phyloP scores from a whole-genome alignment of 305 asterid genomes.

The Fraxinus velutina region DNA sequence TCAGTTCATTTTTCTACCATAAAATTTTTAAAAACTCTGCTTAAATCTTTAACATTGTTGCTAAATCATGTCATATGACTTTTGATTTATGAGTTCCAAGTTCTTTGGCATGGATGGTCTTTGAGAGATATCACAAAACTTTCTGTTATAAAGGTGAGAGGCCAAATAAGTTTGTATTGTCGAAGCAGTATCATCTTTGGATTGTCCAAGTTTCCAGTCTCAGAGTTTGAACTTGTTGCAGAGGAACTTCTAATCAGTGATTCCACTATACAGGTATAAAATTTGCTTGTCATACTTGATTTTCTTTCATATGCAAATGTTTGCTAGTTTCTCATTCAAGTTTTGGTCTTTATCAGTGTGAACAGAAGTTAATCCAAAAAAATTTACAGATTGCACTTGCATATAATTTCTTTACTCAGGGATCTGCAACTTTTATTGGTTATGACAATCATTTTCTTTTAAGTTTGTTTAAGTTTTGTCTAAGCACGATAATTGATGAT shows the following conservation, averaged over 20 bases:
- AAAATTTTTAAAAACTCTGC: background rate
- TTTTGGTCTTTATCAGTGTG: background rate
- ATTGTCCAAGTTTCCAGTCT: conserved; percentile 72
- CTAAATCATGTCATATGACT: background rate
- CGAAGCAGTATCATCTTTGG: conserved; percentile 93
- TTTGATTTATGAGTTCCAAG: conserved; percentile 10
- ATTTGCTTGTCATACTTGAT: conserved; percentile 11
- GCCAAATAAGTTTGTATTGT: conserved; percentile 80
- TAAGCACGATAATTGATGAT: conserved; percentile 8
- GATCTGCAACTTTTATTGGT: background rate
- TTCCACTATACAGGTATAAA: conserved; percentile 72
- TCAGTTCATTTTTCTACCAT: background rate
- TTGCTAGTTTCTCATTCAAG: background rate
- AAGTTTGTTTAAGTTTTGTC: background rate
- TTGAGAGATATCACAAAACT: conserved; percentile 13
- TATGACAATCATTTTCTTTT: background rate
- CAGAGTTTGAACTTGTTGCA: conserved; percentile 96
- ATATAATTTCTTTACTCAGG: background rate
- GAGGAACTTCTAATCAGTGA: conserved; percentile 97
- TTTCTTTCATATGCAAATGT: background rate
- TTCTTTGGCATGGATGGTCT: background rate
- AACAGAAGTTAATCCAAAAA: background rate
- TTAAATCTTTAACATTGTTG: conserved; percentile 8
- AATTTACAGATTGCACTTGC: background rate
- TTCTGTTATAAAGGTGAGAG: conserved; percentile 71